Base-by-base conservation (phyloP, 169 alveolate species). In the Cyclospora cayetanensis region DNA sequence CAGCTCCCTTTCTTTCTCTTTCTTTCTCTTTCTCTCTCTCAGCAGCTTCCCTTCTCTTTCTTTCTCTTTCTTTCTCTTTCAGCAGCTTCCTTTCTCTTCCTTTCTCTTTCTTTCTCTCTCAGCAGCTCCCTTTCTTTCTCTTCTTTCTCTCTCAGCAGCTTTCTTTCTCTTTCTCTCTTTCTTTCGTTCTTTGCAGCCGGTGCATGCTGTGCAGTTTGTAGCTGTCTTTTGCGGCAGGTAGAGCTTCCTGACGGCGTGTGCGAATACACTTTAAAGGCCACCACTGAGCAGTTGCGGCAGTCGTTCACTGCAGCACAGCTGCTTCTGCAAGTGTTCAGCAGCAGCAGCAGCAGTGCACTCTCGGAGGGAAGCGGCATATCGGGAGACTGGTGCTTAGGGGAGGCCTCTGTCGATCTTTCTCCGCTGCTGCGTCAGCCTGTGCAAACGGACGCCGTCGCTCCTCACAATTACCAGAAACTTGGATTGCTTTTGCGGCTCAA, bases 261-360 rank as follows among this genome's bases (percentile, higher is more conserved):
- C 60, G 74, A 60, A 9, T 82, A 82, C 76, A 82, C 90, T 5
- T 18, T 82, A 37, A 55, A 37, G 11, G 90, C 90, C 20, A 42
- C 90, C 20, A 39, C 90, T 25, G 79, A 34, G 34, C 90, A 50
- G 52, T 77, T 82, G 55, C 74, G 18, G 34, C 79, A 82, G 79
- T 52, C 90, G n/a, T 77, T 82, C 11, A 37, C 52, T 25, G 1
- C 63, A 22, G 37, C 77, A n/a, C 90, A 53, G n/a, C 52, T 82
- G 77, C 46, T n/a, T 46, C 39, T 82, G 76, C 50, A 12, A 25
- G 77, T 82, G 50, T 74, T 52, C 63, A 39, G 79, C 79, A 66
- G 42, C 79, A 66, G 79, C 79, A 66, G 79, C 79, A 66, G 79
- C 79, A 66, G 79, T 34, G 18, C n/a, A n/a, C n/a, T n/a, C n/a